Evolutionary conservation across 257 asterid species (phyloP), one percentile per base, ranked within the genome.

Genomic region (Nicotiana undulata): DNA sequence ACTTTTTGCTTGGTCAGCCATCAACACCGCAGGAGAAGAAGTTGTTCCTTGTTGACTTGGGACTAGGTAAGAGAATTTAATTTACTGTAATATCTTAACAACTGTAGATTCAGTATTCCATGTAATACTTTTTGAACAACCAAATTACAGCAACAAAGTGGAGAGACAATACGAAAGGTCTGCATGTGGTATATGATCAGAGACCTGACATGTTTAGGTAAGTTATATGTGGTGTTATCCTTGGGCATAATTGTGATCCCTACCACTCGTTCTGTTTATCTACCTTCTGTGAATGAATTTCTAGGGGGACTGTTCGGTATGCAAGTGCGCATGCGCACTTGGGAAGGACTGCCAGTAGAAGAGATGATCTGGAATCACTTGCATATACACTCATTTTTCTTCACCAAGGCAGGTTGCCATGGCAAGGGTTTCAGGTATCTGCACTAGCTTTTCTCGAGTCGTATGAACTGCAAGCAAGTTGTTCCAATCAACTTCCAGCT

Each of bases 271-370:
- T 72, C 78, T 72, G 78, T 34, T 72, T 46, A 46, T 72, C 37
- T 46, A 46, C 59, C 9, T 72, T 72, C 49, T 74, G n/a, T 61
- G 53, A 58, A 22, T 70, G 67, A 22, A 40, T 59, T 60, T 79
- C 46, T 72, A 88, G 91, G 53, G 91, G 91, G 79, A 88, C 91
- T n/a, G 91, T 86, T 44, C 86, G 91, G 51, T 88, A 88, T 86
- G 91, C 91, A 46, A 88, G 91, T 83, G 88, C 79, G 22, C 89
- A 88, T 75, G 91, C 91, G 34, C 89, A 88, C 82, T 75, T 88
- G 85, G 91, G 91, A 82, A 88, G 91, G 83, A 86, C 89, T 66
- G 89, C 89, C 1, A 88, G 89, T 81, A 84, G 91, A 81, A 88
- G 91, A 82, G 91, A 88, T 84, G 91, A 88, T 79, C 83, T 87